Percentiles rank a stretch among this genome's conserved stretches.
Conservation (phyloP, 2,329 filamentous ascomycete genomes). For the Colletotrichum coccodes region DNA sequence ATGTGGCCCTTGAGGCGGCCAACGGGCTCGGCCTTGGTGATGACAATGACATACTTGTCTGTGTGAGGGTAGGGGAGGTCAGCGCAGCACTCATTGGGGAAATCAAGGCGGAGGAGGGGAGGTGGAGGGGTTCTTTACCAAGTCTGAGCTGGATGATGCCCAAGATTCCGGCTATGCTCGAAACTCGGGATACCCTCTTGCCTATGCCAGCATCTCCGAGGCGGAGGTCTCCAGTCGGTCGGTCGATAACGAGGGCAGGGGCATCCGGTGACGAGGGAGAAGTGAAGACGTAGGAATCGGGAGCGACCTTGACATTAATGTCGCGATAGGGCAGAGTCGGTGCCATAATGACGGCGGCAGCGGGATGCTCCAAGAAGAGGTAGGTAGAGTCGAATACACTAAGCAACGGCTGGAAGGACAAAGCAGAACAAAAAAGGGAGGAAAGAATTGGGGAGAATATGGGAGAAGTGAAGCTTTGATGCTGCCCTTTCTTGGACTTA, state of each 20-base stretch:
- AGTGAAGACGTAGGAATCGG: constrained; percentile 94
- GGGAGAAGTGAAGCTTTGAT: background rate
- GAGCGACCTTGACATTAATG: constrained; percentile 94
- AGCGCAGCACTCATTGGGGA: background rate
- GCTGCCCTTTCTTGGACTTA: background rate
- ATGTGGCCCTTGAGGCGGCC: constrained; percentile 94
- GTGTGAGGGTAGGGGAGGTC: constrained; percentile 14
- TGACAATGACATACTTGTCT: constrained; percentile 97
- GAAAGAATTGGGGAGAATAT: background rate
- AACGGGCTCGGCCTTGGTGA: constrained; percentile 92
- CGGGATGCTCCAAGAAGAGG: constrained; percentile 1
- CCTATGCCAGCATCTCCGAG: constrained; percentile 83
- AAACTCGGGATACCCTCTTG: constrained; percentile 78
- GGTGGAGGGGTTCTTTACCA: constrained; percentile 64
- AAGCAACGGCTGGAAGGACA: background rate
- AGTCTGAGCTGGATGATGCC: constrained; percentile 94
- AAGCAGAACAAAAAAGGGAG: constrained; percentile 9
- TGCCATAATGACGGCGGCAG: constrained; percentile 45
- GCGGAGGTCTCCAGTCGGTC: constrained; percentile 90
- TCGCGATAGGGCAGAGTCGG: constrained; percentile 81
- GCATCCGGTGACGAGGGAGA: constrained; percentile 93
- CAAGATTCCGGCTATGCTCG: constrained; percentile 93
- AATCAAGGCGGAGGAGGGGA: background rate
- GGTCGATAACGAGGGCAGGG: constrained; percentile 87
- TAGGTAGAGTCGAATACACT: background rate